Conservation (phyloP, 805 yeast species). For the Nadsonia fulvescens region DNA sequence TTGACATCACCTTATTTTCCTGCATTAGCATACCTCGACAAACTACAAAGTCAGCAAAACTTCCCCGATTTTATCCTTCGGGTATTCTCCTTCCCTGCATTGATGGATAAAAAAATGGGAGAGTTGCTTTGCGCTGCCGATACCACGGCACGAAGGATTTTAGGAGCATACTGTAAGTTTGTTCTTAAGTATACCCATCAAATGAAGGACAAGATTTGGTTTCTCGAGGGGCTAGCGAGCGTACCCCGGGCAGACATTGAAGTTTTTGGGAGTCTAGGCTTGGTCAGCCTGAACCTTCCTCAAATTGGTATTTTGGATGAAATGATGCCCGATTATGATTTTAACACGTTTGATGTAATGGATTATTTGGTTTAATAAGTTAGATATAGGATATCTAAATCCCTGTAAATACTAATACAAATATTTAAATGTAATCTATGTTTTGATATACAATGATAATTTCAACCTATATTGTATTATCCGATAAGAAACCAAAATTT, state of each 20-base stretch:
- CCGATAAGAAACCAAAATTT: too few relatives aligned
- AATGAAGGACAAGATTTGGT: slow-evolving; percentile 85
- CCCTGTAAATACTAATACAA: too few relatives aligned
- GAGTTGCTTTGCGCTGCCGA: slow-evolving; percentile 72
- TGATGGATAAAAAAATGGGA: slow-evolving; percentile 64
- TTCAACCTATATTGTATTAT: too few relatives aligned
- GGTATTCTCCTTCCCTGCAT: slow-evolving; percentile 84
- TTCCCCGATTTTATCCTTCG: slow-evolving; percentile 74
- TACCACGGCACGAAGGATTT: slow-evolving; percentile 71
- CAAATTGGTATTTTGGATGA: too few relatives aligned
- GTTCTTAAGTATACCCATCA: slow-evolving; percentile 68
- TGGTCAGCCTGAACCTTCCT: too few relatives aligned
- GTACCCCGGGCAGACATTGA: slow-evolving; percentile 87
- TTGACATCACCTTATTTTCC: slow-evolving; percentile 69
- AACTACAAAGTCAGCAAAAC: slow-evolving; percentile 55
- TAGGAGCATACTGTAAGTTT: slow-evolving; percentile 73
- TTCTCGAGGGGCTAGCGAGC: slow-evolving; percentile 75
- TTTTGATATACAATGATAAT: too few relatives aligned
- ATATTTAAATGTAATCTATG: too few relatives aligned
- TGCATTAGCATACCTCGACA: slow-evolving; percentile 75
- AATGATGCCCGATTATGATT: too few relatives aligned
- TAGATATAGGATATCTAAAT: too few relatives aligned
- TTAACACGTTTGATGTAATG: too few relatives aligned
- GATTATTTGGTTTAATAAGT: too few relatives aligned
- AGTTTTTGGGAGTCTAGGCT: slow-evolving; percentile 48